Evolutionary conservation across 768 basidiomycete species (phyloP).

Genomic region (Psilocybe cubensis): DNA sequence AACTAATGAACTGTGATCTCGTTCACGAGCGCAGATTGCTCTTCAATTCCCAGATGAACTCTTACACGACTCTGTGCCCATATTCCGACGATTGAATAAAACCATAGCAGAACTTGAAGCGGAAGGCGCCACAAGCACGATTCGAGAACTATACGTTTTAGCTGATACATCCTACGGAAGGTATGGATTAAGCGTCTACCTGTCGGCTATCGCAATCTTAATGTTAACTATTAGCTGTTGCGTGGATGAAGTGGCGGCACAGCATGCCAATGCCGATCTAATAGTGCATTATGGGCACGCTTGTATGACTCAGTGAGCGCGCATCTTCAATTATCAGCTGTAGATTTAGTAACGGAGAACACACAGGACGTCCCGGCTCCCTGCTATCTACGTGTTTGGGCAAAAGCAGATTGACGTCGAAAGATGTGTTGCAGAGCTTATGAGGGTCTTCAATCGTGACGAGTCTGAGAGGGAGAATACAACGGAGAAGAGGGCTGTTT

Average conservation of each 20-base stretch:
- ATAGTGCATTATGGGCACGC: constrained; percentile 97
- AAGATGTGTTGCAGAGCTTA: constrained; percentile 48
- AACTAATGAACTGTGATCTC: constrained; percentile 5
- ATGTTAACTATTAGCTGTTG: constrained; percentile 69
- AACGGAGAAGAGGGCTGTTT: constrained; percentile 33
- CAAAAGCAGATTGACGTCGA: constrained; percentile 64
- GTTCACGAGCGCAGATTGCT: constrained; percentile 57
- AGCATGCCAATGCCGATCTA: constrained; percentile 90
- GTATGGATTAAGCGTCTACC: constrained; percentile 40
- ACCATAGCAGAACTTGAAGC: constrained; percentile 35
- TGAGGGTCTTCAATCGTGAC: constrained; percentile 31
- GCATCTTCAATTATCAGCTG: background rate
- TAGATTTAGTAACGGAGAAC: background rate
- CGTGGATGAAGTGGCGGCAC: constrained; percentile 94
- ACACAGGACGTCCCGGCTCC: constrained; percentile 79
- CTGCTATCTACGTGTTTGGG: constrained; percentile 91
- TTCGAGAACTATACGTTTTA: constrained; percentile 82
- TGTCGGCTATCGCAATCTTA: background rate
- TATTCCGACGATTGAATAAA: constrained; percentile 70
- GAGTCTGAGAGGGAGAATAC: constrained; percentile 7
- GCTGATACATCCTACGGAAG: constrained; percentile 98
- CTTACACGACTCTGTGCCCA: constrained; percentile 81
- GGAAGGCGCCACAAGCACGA: background rate
- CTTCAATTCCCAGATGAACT: constrained; percentile 97
- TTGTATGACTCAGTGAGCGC: constrained; percentile 86